Evolutionary conservation across 352 stramenopile genomes (phyloP), one percentile per base, ranked within the genome.

Genomic region (Plasmopara halstedii): DNA sequence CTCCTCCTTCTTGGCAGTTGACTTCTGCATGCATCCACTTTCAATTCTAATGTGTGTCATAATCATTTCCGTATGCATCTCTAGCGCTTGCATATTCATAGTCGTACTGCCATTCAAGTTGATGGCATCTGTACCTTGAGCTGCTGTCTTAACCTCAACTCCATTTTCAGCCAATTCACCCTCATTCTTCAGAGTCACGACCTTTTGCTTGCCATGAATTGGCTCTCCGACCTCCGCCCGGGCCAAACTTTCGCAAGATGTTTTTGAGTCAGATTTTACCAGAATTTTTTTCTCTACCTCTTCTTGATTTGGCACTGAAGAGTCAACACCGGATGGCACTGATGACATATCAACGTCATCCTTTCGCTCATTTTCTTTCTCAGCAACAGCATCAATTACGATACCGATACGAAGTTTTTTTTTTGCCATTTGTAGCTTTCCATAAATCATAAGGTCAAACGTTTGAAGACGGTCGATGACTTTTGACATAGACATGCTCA

Each of bases 41-140:
- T 92, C 80, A 21, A 82, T 64, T 20, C 75, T 64, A 19, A 92
- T 58, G 18, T 72, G 80, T 0, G 76, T 70, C 57, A 92, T 67
- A 13, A 92, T 86, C 8, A 56, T 55, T 36, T 70, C 61, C 19
- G 39, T 40, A 42, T 63, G 56, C 39, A 70, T 53, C n/a, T 67
- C 61, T 25, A 60, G 14, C 19, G 32, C 41, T 50, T 47, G 43
- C 19, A 45, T 42, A n/a, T 39, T 65, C 20, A 33, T 23, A 25
- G 21, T 22, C 5, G 43, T n/a, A 33, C 38, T n/a, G 25, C 18
- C 32, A 53, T 56, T 57, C 22, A 35, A 19, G 42, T 34, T 50
- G 15, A 27, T 15, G 53, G 22, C n/a, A 15, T 64, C 61, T 19
- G 23, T 32, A 8, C 37, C 38, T 44, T 31, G 0, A 15, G 15